Percentiles rank a stretch among this genome's conserved stretches.
Evolutionary conservation across 768 basidiomycete species (phyloP).

Genomic region (Lactarius evosmus): DNA sequence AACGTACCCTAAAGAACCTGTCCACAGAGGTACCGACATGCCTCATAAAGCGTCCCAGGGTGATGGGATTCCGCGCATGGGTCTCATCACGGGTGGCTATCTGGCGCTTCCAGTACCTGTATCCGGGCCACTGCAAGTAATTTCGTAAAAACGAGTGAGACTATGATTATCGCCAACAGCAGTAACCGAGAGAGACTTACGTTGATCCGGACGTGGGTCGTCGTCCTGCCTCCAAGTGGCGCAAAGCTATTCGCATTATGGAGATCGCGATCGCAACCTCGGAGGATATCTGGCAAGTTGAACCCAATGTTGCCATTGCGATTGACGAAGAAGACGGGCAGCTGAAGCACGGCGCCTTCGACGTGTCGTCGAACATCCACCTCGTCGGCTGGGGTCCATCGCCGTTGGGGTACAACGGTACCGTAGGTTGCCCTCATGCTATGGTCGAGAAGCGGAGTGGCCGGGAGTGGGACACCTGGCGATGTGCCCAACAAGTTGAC

Average conservation of each 20-base stretch:
- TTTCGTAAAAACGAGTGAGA: neutral
- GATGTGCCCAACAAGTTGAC: neutral
- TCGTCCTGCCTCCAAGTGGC: neutral
- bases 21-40: conserved; percentile 5
- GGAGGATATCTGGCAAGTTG: conserved; percentile 7
- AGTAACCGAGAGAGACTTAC: neutral
- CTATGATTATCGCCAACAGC: neutral
- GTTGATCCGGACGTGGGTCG: conserved; percentile 1
- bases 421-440: neutral
- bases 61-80: neutral
- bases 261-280: conserved; percentile 7
- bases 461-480: neutral
- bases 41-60: conserved; percentile 12
- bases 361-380: conserved; percentile 13
- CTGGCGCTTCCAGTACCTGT: conserved; percentile 4
- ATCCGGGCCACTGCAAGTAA: conserved; percentile 13
- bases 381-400: conserved; percentile 10
- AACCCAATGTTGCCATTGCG: neutral
- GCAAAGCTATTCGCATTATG: neutral
- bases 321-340: conserved; percentile 11
- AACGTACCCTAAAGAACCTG: conserved; percentile 10
- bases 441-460: neutral
- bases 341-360: neutral
- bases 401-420: conserved; percentile 10
- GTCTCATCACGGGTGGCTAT: conserved; percentile 10